These are phyloP conservation scores for Pseudomonodictys pantanalensis DNA, from an alignment of 495 filamentous ascomycete species.

Conservation along the genomic window DNA sequence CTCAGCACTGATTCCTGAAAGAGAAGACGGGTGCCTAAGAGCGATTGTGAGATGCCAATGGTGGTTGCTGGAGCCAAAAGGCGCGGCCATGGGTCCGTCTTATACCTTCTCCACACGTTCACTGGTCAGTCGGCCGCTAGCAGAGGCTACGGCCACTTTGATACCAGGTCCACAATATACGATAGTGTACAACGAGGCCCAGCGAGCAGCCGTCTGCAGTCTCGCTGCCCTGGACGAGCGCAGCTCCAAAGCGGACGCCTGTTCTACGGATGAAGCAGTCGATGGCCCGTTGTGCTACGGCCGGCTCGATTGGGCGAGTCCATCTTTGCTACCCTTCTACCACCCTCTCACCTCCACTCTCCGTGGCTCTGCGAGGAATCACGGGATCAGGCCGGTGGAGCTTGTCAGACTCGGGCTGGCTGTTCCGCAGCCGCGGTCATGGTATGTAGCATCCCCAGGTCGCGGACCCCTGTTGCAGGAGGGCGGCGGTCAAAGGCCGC, in stretches of 20 bases:
- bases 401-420: conserved; percentile 14
- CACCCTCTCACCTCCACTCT: too few relatives aligned
- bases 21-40: background rate
- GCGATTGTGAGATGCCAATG: background rate
- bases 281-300: conserved; percentile 26
- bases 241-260: conserved; percentile 22
- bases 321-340: conserved; percentile 20
- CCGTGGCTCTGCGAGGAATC: conserved; percentile 1
- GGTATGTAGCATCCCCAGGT: conserved; percentile 31
- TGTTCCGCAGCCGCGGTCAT: conserved; percentile 34
- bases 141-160: conserved; percentile 13
- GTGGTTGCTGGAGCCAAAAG: conserved; percentile 23
- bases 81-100: conserved; percentile 25
- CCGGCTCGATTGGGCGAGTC: conserved; percentile 1
- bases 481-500: background rate
- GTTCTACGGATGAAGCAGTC: conserved; percentile 21
- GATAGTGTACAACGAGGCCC: conserved; percentile 21
- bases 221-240: conserved; percentile 6
- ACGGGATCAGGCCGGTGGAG: background rate
- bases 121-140: background rate
- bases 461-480: conserved; percentile 31
- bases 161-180: conserved; percentile 26
- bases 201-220: conserved; percentile 25
- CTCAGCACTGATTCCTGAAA: background rate
- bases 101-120: conserved; percentile 21